Evolutionary conservation across 176 grass and related monocot genomes (phyloP).

Genomic region (Bolboschoenus planiculmis): DNA sequence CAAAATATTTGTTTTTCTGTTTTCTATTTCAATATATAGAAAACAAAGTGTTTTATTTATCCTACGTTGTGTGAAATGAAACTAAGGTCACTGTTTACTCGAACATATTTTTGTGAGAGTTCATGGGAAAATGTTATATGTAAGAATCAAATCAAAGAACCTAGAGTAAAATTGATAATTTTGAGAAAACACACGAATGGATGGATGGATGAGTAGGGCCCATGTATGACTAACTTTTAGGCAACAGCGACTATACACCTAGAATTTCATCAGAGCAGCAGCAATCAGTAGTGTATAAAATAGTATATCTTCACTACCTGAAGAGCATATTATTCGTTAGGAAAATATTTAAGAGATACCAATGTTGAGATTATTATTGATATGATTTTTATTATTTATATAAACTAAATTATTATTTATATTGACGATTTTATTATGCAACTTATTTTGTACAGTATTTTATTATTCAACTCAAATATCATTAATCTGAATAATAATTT

Average conservation of each 20-base stretch:
- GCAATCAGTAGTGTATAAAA: neutral
- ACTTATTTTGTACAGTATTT: too few species aligned
- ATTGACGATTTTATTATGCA: too few species aligned
- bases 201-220: neutral
- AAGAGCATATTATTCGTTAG: neutral
- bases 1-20: neutral
- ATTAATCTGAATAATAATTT: too few species aligned
- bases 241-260: neutral
- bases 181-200: neutral
- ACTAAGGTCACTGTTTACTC: neutral
- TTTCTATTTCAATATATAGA: neutral
- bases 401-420: too few species aligned
- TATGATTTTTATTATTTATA: too few species aligned
- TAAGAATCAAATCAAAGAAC: constrained; percentile 3
- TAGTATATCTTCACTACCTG: neutral
- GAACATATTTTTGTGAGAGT: neutral
- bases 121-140: neutral
- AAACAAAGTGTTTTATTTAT: neutral
- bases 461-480: too few species aligned
- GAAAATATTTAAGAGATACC: too few species aligned
- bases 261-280: neutral
- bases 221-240: neutral
- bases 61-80: neutral
- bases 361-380: too few species aligned
- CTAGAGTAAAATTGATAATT: neutral